A percentile compares a stretch with the other conserved stretches of the same genome.
Evolutionary conservation across 345 rosid genomes (phyloP).

Genomic region (Mangifera indica): DNA sequence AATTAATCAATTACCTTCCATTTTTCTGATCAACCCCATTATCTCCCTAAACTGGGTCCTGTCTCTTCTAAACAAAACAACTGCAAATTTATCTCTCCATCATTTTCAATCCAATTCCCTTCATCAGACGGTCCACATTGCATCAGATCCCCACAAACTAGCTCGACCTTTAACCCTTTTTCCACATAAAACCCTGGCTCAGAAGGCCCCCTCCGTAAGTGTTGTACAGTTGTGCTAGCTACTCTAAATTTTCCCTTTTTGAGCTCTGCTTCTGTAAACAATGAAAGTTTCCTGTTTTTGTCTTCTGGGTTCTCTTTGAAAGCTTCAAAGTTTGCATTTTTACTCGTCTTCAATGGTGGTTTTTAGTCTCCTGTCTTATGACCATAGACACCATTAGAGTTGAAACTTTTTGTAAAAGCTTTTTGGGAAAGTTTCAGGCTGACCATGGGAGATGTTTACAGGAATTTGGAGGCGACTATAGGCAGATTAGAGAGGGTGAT

Average conservation of each 20-base stretch:
- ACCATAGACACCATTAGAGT: neutral
- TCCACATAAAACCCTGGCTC: neutral
- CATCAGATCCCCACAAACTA: neutral
- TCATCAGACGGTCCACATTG: neutral
- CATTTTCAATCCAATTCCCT: neutral
- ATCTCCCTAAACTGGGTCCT: neutral
- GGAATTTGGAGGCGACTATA: constrained; percentile 1
- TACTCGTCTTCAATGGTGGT: constrained; percentile 17
- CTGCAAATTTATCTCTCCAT: neutral
- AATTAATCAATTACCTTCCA: neutral
- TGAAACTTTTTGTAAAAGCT: too few relatives aligned
- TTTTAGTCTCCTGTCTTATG: constrained; percentile 10
- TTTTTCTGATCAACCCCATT: too few relatives aligned
- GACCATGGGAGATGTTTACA: constrained; percentile 30
- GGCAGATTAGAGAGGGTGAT: constrained; percentile 25
- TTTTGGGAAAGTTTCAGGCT: too few relatives aligned
- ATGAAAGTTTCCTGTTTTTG: too few relatives aligned
- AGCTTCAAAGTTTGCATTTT: neutral
- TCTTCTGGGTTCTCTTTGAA: neutral
- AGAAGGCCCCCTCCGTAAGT: neutral
- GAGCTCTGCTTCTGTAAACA: neutral
- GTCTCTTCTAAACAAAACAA: neutral
- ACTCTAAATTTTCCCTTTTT: neutral
- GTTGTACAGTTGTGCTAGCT: too few relatives aligned
- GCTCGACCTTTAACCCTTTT: neutral